These are phyloP conservation scores for Talaromyces liani DNA, from an alignment of 495 filamentous ascomycete genomes.

Conservation along the genomic window DNA sequence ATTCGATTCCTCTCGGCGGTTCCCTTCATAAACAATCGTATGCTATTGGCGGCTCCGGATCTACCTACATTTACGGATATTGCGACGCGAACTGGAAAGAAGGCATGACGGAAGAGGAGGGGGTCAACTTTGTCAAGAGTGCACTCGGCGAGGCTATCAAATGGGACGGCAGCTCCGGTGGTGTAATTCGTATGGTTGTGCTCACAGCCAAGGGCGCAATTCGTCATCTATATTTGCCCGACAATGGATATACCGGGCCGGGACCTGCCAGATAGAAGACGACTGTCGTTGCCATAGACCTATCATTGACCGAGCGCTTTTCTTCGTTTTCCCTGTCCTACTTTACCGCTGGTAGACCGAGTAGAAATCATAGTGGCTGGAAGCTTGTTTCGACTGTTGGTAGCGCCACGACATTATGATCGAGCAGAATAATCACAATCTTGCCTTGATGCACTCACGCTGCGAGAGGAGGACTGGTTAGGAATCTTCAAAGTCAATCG, in stretches of 20 bases:
- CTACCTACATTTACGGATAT: conserved; percentile 98
- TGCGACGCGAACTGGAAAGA: conserved; percentile 96
- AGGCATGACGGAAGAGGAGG: conserved; percentile 87
- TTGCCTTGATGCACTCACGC: neutral
- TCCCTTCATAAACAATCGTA: conserved; percentile 97
- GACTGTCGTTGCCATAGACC: neutral
- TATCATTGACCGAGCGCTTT: neutral
- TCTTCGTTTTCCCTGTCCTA: neutral
- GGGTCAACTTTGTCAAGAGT: conserved; percentile 87
- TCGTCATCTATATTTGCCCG: conserved; percentile 84
- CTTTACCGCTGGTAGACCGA: neutral
- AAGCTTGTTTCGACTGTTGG: neutral
- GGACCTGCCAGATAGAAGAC: conserved; percentile 24
- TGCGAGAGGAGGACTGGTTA: neutral
- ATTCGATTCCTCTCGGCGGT: conserved; percentile 92
- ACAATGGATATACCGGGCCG: conserved; percentile 68
- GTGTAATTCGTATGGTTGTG: conserved; percentile 96
- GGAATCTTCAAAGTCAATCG: neutral
- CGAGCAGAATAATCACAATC: neutral
- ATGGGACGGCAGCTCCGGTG: conserved; percentile 98
- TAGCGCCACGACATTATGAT: too few relatives aligned
- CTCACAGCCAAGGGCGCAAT: conserved; percentile 81
- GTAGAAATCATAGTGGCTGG: neutral
- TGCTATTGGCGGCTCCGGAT: conserved; percentile 92
- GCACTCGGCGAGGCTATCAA: conserved; percentile 91